Conservation (phyloP, 257 asterid species). For the Solanum stenotomum region DNA sequence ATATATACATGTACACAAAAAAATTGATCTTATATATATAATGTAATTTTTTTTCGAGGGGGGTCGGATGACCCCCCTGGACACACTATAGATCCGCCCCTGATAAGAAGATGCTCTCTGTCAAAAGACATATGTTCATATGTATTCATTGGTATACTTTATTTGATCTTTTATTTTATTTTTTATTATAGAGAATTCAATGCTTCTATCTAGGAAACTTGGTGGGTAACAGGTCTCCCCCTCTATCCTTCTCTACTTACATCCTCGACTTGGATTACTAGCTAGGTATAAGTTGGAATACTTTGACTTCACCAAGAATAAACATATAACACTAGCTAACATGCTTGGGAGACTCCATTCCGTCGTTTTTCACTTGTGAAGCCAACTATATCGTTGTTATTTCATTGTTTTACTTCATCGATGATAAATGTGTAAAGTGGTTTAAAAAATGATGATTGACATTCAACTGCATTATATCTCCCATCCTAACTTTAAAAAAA, state of each 20-base stretch:
- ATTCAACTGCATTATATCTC: too few relatives aligned
- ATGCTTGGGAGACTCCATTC: background rate
- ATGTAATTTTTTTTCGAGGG: too few relatives aligned
- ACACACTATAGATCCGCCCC: too few relatives aligned
- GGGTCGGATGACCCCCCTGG: too few relatives aligned
- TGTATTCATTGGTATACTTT: background rate
- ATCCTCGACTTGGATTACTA: background rate
- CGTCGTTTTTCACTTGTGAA: background rate
- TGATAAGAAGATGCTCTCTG: background rate
- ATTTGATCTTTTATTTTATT: background rate
- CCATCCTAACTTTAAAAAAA: too few relatives aligned
- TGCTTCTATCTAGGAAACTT: background rate
- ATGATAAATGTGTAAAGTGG: too few relatives aligned
- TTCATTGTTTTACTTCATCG: background rate
- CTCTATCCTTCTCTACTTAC: background rate
- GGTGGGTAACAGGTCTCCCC: background rate
- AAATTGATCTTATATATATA: too few relatives aligned
- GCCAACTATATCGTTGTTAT: background rate
- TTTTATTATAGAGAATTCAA: background rate
- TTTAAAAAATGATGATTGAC: too few relatives aligned
- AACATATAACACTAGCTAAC: background rate
- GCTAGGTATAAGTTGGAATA: background rate
- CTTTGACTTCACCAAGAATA: background rate
- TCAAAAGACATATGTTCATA: background rate
- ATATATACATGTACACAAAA: too few relatives aligned